These are phyloP conservation scores for Letharia lupina DNA, from an alignment of 495 filamentous ascomycete species.

Conservation along the genomic window DNA sequence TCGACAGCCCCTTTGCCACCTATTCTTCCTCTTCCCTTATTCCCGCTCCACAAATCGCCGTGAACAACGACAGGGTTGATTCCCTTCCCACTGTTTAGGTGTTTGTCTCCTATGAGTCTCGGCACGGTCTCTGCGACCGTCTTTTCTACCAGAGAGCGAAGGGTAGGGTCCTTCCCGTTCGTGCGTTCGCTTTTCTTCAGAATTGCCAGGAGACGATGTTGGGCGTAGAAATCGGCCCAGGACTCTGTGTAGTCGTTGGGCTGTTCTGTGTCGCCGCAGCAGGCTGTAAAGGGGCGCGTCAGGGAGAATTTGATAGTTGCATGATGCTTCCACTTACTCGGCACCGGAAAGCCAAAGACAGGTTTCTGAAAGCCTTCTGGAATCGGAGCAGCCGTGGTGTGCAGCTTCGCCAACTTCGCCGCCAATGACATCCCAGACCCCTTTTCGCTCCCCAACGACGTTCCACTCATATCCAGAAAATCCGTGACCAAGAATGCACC, in stretches of 20 bases:
- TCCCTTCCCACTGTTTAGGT: constrained; percentile 50
- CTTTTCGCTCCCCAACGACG: constrained; percentile 22
- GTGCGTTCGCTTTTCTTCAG: constrained; percentile 45
- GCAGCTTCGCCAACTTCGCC: constrained; percentile 66
- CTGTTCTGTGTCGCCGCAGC: constrained; percentile 77
- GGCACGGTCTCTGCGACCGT: constrained; percentile 59
- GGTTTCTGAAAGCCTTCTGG: constrained; percentile 50
- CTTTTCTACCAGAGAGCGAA: constrained; percentile 54
- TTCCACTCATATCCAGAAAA: constrained; percentile 58
- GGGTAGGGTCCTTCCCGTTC: constrained; percentile 55
- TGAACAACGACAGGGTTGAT: constrained; percentile 72
- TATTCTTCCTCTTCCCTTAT: constrained; percentile 60
- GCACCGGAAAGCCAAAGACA: constrained; percentile 71
- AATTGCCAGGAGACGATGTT: constrained; percentile 61
- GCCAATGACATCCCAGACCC: constrained; percentile 51
- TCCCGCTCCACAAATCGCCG: constrained; percentile 88
- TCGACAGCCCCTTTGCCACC: constrained; percentile 47
- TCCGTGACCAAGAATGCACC: constrained; percentile 69
- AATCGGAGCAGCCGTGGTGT: constrained; percentile 63
- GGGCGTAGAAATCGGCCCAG: constrained; percentile 80
- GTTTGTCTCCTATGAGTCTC: constrained; percentile 55
- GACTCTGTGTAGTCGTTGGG: constrained; percentile 57
- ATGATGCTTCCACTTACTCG: constrained; percentile 33
- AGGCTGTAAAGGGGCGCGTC: constrained; percentile 31
- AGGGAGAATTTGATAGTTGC: not conserved